These are phyloP conservation scores for Arachis hypogaea DNA, from an alignment of 306 rosid genomes.

Conservation along the genomic window DNA sequence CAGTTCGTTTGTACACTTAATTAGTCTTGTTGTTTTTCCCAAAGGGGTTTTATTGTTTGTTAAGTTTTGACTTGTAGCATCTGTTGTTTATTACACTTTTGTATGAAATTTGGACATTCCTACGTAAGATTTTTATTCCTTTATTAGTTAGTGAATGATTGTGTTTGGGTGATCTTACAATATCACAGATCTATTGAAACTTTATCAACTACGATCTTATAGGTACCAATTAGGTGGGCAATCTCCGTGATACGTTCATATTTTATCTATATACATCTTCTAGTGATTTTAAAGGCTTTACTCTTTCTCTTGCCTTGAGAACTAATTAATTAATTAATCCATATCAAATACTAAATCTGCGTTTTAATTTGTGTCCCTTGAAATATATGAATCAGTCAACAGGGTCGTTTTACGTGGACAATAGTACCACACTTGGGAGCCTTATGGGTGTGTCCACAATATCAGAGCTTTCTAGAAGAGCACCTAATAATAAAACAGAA, in stretches of 20 bases:
- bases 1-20: background rate
- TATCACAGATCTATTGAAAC: background rate
- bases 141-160: background rate
- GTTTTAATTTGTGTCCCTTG: too few species aligned
- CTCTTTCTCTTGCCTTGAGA: background rate
- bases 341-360: too few species aligned
- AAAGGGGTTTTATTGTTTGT: background rate
- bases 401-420: slow-evolving; percentile 74
- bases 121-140: background rate
- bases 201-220: slow-evolving; percentile 4
- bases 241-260: background rate
- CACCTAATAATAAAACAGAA: slow-evolving; percentile 55
- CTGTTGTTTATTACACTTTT: background rate
- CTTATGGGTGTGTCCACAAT: slow-evolving; percentile 71
- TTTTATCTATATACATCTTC: background rate
- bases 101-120: background rate
- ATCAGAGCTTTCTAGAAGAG: slow-evolving; percentile 65
- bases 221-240: slow-evolving; percentile 8
- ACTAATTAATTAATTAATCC: too few species aligned
- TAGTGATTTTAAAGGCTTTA: background rate
- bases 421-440: slow-evolving; percentile 77
- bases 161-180: background rate
- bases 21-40: background rate
- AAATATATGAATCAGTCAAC: slow-evolving; percentile 55
- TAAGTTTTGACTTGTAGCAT: slow-evolving; percentile 4